Evolutionary conservation across 208 protist genomes (phyloP).

Genomic region (Trypanosoma cruzi): DNA sequence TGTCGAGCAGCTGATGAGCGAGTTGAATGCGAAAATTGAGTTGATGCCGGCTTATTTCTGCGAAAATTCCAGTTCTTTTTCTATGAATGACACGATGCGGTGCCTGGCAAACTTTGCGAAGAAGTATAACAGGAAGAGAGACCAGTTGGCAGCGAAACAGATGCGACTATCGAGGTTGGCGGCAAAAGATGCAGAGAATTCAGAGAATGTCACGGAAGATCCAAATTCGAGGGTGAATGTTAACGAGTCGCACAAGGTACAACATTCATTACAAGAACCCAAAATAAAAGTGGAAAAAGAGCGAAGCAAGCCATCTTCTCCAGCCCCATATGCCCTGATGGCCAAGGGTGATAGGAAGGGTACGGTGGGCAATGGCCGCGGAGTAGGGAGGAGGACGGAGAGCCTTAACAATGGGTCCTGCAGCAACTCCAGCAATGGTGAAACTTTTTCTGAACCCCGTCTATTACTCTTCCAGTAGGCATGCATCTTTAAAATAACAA

Average conservation of each 20-base stretch:
- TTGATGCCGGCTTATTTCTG: slow-evolving; percentile 56
- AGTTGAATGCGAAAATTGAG: slow-evolving; percentile 48
- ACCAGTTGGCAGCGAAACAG: slow-evolving; percentile 21
- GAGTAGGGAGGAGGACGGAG: not conserved
- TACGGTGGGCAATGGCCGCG: not conserved
- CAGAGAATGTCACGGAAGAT: not conserved
- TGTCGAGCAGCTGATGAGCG: slow-evolving; percentile 46
- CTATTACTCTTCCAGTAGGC: not conserved
- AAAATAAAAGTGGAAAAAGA: slow-evolving; percentile 5
- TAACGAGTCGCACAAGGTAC: not conserved
- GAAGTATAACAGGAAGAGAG: slow-evolving; percentile 48
- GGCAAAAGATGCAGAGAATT: not conserved
- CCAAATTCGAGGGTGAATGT: not conserved
- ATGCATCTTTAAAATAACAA: not conserved
- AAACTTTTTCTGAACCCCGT: not conserved
- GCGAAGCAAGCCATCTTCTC: not conserved
- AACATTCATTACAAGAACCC: not conserved
- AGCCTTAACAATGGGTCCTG: not conserved
- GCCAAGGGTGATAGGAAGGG: not conserved
- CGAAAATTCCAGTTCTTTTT: slow-evolving; percentile 48
- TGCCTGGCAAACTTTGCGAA: slow-evolving; percentile 63
- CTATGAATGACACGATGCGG: slow-evolving; percentile 58
- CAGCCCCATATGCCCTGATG: not conserved
- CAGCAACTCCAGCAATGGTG: not conserved
- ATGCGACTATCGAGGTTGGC: slow-evolving; percentile 5